Evolutionary conservation across 805 yeast genomes (phyloP), one percentile per base, ranked within the genome.

Genomic region (Yamadazyma olivae): DNA sequence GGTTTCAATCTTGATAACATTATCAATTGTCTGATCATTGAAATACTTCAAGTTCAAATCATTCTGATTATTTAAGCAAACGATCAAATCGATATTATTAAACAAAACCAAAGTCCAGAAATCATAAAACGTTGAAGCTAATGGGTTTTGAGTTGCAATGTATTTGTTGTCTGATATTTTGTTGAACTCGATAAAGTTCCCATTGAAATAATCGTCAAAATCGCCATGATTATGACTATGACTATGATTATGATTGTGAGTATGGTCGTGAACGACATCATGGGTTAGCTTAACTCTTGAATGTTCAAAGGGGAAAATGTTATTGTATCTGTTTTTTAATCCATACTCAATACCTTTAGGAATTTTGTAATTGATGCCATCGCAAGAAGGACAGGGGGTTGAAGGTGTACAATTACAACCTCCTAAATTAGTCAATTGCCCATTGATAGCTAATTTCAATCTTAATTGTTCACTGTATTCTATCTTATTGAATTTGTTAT

Each of bases 221-320:
- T 37, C 24, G 14, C n/a, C 20, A 4, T 21, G 6, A 15, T 27
- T 9, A 8, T 17, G 16, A 9, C 14, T 20, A n/a, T n/a, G n/a
- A n/a, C n/a, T n/a, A n/a, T n/a, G n/a, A n/a, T n/a, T n/a, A n/a
- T n/a, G n/a, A n/a, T n/a, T n/a, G n/a, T n/a, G 22, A 22, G 6
- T 22, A 30, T 17, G 18, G 6, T 30, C 25, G 6, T 30, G n/a
- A n/a, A n/a, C n/a, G n/a, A n/a, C n/a, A 5, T 32, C 30, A 19
- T 45, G 44, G 20, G 45, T 45, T 21, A 67, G 41, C 32, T 57
- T 63, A 12, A 70, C 74, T 30, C 74, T 50, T 2, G 74, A 67
- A 41, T 70, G 75, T 46, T 70, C 75, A 46, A 68, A 70, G 0
- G 75, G 75, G 73, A 73, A 70, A 7, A 70, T 59, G 36, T 70